These are phyloP conservation scores for Podospora pseudoanserina DNA, from an alignment of 495 filamentous ascomycete genomes.

Conservation along the genomic window DNA sequence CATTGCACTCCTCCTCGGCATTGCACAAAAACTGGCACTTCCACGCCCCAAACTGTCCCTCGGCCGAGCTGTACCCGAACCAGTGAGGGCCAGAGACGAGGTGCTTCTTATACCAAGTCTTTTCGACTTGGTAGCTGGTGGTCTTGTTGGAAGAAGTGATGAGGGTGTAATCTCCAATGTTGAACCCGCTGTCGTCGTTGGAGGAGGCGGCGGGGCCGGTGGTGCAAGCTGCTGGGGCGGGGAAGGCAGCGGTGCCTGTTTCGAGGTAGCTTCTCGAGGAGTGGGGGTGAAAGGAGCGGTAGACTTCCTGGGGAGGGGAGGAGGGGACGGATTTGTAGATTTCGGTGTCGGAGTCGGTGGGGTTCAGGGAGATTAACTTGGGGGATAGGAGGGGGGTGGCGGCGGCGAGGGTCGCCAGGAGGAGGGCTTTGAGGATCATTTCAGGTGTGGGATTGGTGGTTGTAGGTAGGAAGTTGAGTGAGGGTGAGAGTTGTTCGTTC, in stretches of 20 bases:
- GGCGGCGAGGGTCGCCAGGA: neutral
- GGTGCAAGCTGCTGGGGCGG: slow-evolving; percentile 17
- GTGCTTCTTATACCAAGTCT: slow-evolving; percentile 24
- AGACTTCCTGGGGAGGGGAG: neutral
- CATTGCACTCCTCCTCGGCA: slow-evolving; percentile 23
- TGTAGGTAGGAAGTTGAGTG: neutral
- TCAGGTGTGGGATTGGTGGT: neutral
- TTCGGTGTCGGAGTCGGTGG: neutral
- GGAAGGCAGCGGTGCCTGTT: neutral
- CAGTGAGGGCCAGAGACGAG: slow-evolving; percentile 31
- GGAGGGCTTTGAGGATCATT: neutral
- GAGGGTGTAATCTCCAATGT: slow-evolving; percentile 26
- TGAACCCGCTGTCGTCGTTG: slow-evolving; percentile 9
- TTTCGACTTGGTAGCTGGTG: slow-evolving; percentile 20
- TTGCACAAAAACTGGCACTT: slow-evolving; percentile 41
- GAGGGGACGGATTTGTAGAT: neutral
- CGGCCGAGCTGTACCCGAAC: neutral
- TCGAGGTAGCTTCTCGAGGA: neutral
- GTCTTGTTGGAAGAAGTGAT: slow-evolving; percentile 12
- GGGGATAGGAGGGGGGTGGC: neutral
- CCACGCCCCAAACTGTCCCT: slow-evolving; percentile 29
- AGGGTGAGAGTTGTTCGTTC: neutral
- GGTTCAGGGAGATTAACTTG: neutral
- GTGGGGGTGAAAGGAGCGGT: neutral
- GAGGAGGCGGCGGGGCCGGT: slow-evolving; percentile 21